Conservation (phyloP, 1,284 basidiomycete genomes). For the Tilletia caries region DNA sequence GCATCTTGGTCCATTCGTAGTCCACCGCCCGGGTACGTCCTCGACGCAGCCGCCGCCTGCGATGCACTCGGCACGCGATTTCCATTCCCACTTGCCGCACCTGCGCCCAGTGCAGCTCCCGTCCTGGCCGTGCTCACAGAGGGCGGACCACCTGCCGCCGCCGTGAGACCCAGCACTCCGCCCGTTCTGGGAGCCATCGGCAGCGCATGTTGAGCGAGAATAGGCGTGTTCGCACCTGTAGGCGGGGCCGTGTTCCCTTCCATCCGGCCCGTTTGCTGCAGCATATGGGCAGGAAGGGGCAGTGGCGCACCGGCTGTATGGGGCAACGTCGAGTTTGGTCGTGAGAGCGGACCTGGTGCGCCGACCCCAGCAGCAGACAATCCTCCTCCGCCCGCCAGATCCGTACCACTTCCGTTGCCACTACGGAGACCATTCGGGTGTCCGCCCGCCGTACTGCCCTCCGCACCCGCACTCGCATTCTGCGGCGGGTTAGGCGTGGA, state of each 20-base stretch:
- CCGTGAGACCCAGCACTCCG: not conserved
- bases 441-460: not conserved
- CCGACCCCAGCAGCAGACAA: not conserved
- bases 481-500: not conserved
- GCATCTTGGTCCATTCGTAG: slow-evolving; percentile 50
- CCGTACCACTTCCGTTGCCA: not conserved
- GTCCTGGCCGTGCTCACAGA: not conserved
- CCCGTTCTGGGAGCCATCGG: not conserved
- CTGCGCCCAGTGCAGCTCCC: too few species aligned
- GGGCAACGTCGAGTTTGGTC: not conserved
- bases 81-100: slow-evolving; percentile 8
- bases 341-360: not conserved
- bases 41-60: slow-evolving; percentile 12
- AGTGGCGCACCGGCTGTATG: not conserved
- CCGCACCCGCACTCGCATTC: not conserved
- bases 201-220: slow-evolving; percentile 14
- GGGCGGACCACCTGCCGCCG: not conserved
- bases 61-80: not conserved
- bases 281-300: slow-evolving; percentile 22
- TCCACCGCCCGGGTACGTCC: slow-evolving; percentile 40
- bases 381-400: not conserved
- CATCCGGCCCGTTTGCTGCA: slow-evolving; percentile 29
- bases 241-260: slow-evolving; percentile 42
- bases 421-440: slow-evolving; percentile 7
- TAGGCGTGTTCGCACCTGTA: slow-evolving; percentile 40